Base-by-base conservation (phyloP, 2,329 filamentous ascomycete genomes). In the Leptographium radiaticola region DNA sequence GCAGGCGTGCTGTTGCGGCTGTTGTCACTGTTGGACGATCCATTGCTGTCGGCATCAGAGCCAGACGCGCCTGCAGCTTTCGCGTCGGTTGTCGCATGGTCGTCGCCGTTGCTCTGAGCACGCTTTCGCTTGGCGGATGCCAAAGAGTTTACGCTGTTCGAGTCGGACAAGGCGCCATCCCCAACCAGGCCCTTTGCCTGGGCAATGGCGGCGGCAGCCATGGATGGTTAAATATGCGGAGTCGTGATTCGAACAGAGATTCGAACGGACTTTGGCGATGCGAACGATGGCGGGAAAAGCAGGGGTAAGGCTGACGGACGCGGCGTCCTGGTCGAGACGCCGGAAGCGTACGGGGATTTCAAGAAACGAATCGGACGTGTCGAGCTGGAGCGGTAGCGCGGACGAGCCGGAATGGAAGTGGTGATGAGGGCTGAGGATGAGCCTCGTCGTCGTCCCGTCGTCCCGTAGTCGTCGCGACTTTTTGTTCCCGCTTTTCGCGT, bases 111-210 rank as follows among this genome's bases (percentile, higher is more conserved):
- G 56, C 64, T 69, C 50, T 68, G 66, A 61, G 80, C 76, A 72
- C 79, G 79, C 69, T 83, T 83, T 65, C 79, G 72, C 70, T 83
- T 83, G 55, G 61, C 63, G 40, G 66, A 62, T 15, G 62, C 50
- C 16, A 34, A 60, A 33, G 62, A 63, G 60, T 61, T 63, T 56
- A 62, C 55, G 31, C 33, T 62, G 58, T 49, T 61, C 60, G 53
- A 62, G 62, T 51, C 49, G 18, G 56, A 62, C 62, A 53, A 61
- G 59, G 63, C 58, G 60, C 56, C 57, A 58, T 58, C 55, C 56
- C 59, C 58, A 59, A 56, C 39, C 57, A 59, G 55, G 60, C 65
- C 65, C 60, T 66, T 68, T 55, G 59, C 60, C 53, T 62, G 64
- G 53, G 62, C 58, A 47, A 59, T 57, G 49, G 58, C 59, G 54